Evolutionary conservation across 2,329 filamentous ascomycete genomes (phyloP).

Genomic region (Penicillium fuscoglaucum): DNA sequence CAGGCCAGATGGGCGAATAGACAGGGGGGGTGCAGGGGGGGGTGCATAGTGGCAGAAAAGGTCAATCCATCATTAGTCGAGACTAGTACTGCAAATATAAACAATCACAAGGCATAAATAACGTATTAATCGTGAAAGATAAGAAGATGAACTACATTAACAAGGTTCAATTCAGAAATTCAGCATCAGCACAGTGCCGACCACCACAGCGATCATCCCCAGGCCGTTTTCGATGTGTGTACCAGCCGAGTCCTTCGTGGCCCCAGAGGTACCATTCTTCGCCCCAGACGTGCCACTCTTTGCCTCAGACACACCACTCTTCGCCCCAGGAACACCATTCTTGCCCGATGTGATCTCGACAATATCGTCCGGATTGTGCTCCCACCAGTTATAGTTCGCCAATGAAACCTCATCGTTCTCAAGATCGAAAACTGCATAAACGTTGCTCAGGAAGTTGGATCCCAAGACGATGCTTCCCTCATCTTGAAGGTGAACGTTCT

Average conservation of each 20-base stretch:
- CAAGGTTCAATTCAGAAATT: neutral
- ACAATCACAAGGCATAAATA: too few relatives aligned
- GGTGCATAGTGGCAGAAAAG: too few relatives aligned
- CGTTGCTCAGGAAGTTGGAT: neutral
- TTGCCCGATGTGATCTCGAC: constrained; percentile 47
- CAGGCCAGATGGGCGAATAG: too few relatives aligned
- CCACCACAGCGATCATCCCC: neutral
- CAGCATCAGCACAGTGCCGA: neutral
- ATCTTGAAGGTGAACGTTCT: neutral
- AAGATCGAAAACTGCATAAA: constrained; percentile 16
- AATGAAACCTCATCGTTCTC: constrained; percentile 13
- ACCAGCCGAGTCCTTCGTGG: neutral
- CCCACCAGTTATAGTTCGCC: neutral
- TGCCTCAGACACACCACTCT: too few relatives aligned
- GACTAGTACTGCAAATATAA: too few relatives aligned
- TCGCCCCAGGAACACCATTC: neutral
- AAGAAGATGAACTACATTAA: neutral
- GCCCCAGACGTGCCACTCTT: too few relatives aligned
- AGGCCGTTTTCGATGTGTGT: neutral
- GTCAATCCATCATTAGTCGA: too few relatives aligned
- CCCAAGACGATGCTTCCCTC: neutral
- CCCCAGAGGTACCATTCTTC: neutral
- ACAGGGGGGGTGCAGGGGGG: too few relatives aligned
- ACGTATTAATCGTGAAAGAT: neutral
- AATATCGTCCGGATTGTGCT: constrained; percentile 2